These are phyloP conservation scores for Trifolium repens DNA, from an alignment of 306 rosid species.

Conservation along the genomic window DNA sequence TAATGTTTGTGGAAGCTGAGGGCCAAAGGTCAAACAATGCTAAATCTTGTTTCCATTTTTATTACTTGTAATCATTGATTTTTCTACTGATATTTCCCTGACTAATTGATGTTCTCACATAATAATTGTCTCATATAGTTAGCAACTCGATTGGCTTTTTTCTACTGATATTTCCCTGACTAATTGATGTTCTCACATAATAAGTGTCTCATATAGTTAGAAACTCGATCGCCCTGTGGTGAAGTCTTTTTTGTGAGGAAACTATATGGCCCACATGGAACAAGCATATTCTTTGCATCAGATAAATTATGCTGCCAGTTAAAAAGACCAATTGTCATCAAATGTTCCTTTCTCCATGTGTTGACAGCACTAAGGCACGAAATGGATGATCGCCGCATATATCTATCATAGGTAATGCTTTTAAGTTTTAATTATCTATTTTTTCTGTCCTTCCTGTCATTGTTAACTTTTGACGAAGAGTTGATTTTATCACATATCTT, in stretches of 20 bases:
- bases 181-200: not conserved
- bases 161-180: conserved; percentile 1
- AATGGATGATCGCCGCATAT: conserved; percentile 28
- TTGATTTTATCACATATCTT: conserved; percentile 17
- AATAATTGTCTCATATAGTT: conserved; percentile 8
- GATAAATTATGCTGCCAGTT: conserved; percentile 1
- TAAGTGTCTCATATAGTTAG: conserved; percentile 5
- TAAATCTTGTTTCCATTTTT: not conserved
- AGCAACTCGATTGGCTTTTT: not conserved
- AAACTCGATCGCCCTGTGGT: not conserved
- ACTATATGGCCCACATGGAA: not conserved
- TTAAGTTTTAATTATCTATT: conserved; percentile 16
- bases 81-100: conserved; percentile 12
- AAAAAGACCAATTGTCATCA: not conserved
- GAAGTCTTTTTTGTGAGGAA: not conserved
- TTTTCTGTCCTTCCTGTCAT: conserved; percentile 1
- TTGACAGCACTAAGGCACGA: conserved; percentile 21
- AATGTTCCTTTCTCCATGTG: conserved; percentile 28
- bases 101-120: not conserved
- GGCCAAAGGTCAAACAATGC: not conserved
- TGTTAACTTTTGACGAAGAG: not conserved
- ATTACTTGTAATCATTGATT: conserved; percentile 3
- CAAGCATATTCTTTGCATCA: conserved; percentile 40
- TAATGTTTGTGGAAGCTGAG: not conserved
- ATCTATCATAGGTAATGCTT: conserved; percentile 10